Conservation (phyloP, 495 filamentous ascomycete species). For the Daldinia grandis region DNA sequence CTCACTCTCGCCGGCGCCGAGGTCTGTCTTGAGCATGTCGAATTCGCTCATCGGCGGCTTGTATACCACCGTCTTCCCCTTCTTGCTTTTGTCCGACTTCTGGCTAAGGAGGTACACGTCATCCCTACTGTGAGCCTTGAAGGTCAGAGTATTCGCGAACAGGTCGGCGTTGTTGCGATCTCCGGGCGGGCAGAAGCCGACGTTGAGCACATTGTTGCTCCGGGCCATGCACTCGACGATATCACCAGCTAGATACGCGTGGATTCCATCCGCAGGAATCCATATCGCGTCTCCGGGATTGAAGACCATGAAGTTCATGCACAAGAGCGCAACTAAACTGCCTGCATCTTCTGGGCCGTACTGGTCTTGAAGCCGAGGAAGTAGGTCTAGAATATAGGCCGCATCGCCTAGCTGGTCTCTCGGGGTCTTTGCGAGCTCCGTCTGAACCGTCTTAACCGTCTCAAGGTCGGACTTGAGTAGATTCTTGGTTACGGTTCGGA, state of each 20-base stretch:
- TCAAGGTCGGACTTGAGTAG: slow-evolving; percentile 64
- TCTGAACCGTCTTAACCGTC: slow-evolving; percentile 59
- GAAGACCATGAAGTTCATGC: slow-evolving; percentile 79
- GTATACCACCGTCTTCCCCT: slow-evolving; percentile 68
- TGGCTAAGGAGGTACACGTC: slow-evolving; percentile 62
- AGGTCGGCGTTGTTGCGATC: slow-evolving; percentile 69
- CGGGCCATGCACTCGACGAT: slow-evolving; percentile 90
- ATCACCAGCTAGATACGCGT: slow-evolving; percentile 80
- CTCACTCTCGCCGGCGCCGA: slow-evolving; percentile 67
- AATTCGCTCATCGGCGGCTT: slow-evolving; percentile 78
- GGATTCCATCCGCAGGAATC: slow-evolving; percentile 80
- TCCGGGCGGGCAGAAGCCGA: slow-evolving; percentile 74
- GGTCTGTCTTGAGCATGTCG: slow-evolving; percentile 67
- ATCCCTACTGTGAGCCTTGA: slow-evolving; percentile 64
- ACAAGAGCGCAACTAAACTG: slow-evolving; percentile 69
- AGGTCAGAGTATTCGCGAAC: slow-evolving; percentile 69
- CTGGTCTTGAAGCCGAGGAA: slow-evolving; percentile 71
- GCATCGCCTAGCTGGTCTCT: slow-evolving; percentile 61
- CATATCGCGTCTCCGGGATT: slow-evolving; percentile 72
- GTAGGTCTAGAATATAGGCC: slow-evolving; percentile 67
- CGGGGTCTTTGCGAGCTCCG: slow-evolving; percentile 58
- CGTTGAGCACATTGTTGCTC: slow-evolving; percentile 79
- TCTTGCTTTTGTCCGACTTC: slow-evolving; percentile 60
- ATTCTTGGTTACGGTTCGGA: slow-evolving; percentile 66
- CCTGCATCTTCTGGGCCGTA: slow-evolving; percentile 68